These are phyloP conservation scores for Pulveroboletus ravenelii DNA, from an alignment of 768 basidiomycete species.

Conservation along the genomic window DNA sequence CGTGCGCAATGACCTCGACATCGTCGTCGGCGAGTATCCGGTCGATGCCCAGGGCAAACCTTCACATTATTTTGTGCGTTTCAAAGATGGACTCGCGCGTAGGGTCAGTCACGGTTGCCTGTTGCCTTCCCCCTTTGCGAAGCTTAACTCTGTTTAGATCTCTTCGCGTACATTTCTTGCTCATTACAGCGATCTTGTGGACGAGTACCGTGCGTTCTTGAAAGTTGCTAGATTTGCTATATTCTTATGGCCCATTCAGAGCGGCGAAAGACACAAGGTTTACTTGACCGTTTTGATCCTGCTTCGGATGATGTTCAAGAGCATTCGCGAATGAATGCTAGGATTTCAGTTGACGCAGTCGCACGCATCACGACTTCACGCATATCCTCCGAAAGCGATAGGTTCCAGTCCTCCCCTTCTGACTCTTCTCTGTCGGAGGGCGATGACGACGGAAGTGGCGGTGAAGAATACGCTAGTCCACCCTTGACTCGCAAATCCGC, in stretches of 20 bases:
- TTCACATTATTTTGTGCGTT: constrained; percentile 60
- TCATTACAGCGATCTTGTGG: constrained; percentile 42
- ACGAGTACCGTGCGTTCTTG: constrained; percentile 48
- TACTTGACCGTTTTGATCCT: constrained; percentile 56
- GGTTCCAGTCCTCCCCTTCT: constrained; percentile 3
- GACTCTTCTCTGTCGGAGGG: constrained; percentile 29
- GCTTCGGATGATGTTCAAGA: constrained; percentile 51
- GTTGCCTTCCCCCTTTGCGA: background rate
- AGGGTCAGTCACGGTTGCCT: constrained; percentile 39
- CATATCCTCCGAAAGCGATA: constrained; percentile 12
- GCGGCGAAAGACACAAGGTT: constrained; percentile 37
- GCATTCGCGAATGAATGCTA: constrained; percentile 46
- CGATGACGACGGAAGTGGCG: constrained; percentile 16
- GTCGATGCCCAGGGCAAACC: constrained; percentile 24
- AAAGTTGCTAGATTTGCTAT: background rate
- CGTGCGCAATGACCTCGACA: constrained; percentile 30
- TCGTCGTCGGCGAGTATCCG: constrained; percentile 57
- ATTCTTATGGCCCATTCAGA: constrained; percentile 35
- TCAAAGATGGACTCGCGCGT: constrained; percentile 50
- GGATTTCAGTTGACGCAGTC: constrained; percentile 28
- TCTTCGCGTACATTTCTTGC: constrained; percentile 35
- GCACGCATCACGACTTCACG: background rate
- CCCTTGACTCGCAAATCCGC: constrained; percentile 12
- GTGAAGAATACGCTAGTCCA: constrained; percentile 6
- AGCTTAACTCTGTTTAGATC: constrained; percentile 35